Conservation (phyloP, 2,329 filamentous ascomycete species). For the Capronia coronata region DNA sequence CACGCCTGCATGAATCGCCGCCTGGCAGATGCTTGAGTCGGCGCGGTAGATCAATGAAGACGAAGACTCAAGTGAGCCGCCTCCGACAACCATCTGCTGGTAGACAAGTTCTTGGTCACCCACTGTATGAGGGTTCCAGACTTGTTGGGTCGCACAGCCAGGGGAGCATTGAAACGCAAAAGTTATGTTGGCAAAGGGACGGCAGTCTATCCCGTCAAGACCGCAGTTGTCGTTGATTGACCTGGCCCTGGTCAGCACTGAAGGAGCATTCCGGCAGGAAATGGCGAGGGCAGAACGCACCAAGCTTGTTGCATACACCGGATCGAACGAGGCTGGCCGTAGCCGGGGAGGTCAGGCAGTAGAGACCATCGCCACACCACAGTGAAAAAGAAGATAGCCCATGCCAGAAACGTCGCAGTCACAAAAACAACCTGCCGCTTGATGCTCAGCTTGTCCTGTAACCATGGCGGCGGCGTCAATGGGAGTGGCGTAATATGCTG, state of each 20-base stretch:
- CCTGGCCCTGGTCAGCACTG: slow-evolving; percentile 2
- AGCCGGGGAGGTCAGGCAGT: background rate
- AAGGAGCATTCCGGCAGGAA: background rate
- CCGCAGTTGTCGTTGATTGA: slow-evolving; percentile 39
- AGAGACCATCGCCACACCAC: background rate
- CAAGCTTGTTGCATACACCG: background rate
- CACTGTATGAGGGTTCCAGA: slow-evolving; percentile 53
- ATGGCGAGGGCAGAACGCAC: background rate
- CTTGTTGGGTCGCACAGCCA: slow-evolving; percentile 47
- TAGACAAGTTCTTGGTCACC: slow-evolving; percentile 52
- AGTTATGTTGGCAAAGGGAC: slow-evolving; percentile 49
- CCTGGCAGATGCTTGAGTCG: slow-evolving; percentile 56
- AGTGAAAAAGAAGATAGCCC: background rate
- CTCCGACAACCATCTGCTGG: slow-evolving; percentile 50
- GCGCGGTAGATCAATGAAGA: slow-evolving; percentile 48
- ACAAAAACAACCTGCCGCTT: background rate
- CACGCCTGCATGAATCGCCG: slow-evolving; percentile 55
- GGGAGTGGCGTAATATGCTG: background rate
- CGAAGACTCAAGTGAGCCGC: slow-evolving; percentile 36
- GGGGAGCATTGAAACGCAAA: slow-evolving; percentile 55
- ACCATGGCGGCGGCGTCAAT: background rate
- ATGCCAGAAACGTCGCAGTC: background rate
- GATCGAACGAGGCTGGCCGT: background rate
- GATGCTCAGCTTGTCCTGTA: background rate
- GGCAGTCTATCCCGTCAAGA: slow-evolving; percentile 51